These are phyloP conservation scores for Aspergillus felis DNA, from an alignment of 2,329 filamentous ascomycete species.

Conservation along the genomic window DNA sequence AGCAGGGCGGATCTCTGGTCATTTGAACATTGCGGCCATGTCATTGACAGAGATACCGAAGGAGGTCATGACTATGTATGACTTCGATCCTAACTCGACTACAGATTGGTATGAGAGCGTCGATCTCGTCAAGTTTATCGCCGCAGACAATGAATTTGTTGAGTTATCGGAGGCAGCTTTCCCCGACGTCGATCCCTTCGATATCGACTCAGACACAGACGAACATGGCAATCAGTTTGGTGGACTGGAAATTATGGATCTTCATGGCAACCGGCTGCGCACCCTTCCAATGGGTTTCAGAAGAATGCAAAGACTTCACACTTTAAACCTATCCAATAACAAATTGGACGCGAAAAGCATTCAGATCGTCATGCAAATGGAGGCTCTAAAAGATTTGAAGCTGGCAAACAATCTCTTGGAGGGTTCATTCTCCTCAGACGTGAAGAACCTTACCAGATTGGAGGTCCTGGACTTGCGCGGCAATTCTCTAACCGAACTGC, in stretches of 20 bases:
- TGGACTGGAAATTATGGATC: conserved; percentile 72
- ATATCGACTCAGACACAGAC: conserved; percentile 62
- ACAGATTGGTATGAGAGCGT: conserved; percentile 87
- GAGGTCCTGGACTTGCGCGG: conserved; percentile 77
- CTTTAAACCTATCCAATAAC: conserved; percentile 82
- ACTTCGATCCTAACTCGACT: conserved; percentile 62
- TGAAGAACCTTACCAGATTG: conserved; percentile 63
- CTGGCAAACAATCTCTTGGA: conserved; percentile 73
- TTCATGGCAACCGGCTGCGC: conserved; percentile 78
- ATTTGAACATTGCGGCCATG: conserved; percentile 84
- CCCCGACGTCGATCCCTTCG: conserved; percentile 61
- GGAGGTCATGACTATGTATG: conserved; percentile 89
- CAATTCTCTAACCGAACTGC: conserved; percentile 72
- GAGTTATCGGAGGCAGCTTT: conserved; percentile 70
- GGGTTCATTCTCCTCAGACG: conserved; percentile 61
- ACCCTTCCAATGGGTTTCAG: conserved; percentile 72
- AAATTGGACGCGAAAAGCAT: conserved; percentile 69
- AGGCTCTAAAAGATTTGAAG: conserved; percentile 71
- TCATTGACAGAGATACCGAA: conserved; percentile 72
- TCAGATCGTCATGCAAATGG: conserved; percentile 69
- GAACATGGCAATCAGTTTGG: conserved; percentile 72
- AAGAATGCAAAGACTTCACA: conserved; percentile 68
- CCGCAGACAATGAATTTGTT: conserved; percentile 84
- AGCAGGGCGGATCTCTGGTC: conserved; percentile 70
- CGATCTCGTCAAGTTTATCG: conserved; percentile 77